phyloP scores from a whole-genome alignment of 371 early-diverging fungal genomes.

The Mucor mucedo region DNA sequence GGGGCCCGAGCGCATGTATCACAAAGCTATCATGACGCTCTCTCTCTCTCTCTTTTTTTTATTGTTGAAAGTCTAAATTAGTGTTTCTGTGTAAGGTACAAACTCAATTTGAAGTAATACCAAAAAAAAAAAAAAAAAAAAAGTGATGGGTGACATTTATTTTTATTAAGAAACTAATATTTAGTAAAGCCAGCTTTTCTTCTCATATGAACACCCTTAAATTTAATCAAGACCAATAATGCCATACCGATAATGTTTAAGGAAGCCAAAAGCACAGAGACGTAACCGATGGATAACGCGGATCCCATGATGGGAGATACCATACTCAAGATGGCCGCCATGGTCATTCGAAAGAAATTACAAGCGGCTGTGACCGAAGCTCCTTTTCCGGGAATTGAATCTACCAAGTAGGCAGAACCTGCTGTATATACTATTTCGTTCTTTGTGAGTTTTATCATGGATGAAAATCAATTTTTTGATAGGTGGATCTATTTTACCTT shows the following conservation, averaged over 20 bases:
- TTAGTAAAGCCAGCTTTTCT: constrained; percentile 29
- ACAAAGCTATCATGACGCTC: no score
- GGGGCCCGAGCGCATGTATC: no score
- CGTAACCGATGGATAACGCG: constrained; percentile 37
- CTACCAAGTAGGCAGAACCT: constrained; percentile 57
- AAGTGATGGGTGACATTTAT: no score
- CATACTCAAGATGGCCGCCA: constrained; percentile 53
- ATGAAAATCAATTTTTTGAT: not conserved
- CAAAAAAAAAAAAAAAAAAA: no score
- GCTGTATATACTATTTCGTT: constrained; percentile 41
- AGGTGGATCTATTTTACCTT: constrained; percentile 30
- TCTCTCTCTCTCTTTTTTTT: no score
- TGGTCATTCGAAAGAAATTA: constrained; percentile 53
- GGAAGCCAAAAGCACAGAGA: constrained; percentile 36
- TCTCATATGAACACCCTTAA: constrained; percentile 39
- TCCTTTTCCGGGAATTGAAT: constrained; percentile 55
- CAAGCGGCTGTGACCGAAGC: constrained; percentile 60
- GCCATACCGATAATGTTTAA: constrained; percentile 39
- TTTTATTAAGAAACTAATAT: not conserved
- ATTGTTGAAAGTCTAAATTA: no score
- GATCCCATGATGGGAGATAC: constrained; percentile 27
- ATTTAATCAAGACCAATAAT: constrained; percentile 35
- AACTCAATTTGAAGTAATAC: no score
- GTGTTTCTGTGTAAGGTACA: no score
- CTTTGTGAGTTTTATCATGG: not conserved